Evolutionary conservation across 148 eudicot species (phyloP).

Genomic region (Rhododendron simsii): DNA sequence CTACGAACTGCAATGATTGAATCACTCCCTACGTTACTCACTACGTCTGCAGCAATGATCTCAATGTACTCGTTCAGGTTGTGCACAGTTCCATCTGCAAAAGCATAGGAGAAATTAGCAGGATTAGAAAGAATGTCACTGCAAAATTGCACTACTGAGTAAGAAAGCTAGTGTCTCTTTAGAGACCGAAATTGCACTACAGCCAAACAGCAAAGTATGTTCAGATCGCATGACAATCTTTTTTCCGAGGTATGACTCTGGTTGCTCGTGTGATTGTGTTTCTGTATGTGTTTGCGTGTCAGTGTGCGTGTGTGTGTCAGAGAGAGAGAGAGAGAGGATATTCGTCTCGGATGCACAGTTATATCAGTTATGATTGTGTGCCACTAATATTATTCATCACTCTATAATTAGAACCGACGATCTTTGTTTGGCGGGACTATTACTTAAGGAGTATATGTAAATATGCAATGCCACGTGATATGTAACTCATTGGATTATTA

Average conservation of each 20-base stretch:
- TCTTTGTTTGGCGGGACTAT: too few species aligned
- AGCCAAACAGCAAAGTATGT: background rate
- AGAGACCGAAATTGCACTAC: background rate
- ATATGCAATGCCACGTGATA: background rate
- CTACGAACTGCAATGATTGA: constrained; percentile 24
- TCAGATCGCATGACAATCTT: background rate
- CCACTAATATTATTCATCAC: too few species aligned
- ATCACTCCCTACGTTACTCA: constrained; percentile 27
- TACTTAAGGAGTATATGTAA: too few species aligned
- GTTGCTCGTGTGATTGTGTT: background rate
- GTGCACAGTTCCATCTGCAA: constrained; percentile 74
- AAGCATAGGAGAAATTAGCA: background rate
- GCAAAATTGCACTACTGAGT: background rate
- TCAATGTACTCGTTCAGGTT: constrained; percentile 85
- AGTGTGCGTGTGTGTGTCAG: background rate
- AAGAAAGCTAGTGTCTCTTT: background rate
- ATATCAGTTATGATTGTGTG: background rate
- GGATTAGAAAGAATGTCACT: background rate
- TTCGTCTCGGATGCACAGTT: background rate
- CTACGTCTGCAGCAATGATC: constrained; percentile 43
- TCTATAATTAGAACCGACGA: background rate
- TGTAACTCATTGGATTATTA: background rate
- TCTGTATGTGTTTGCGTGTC: background rate
- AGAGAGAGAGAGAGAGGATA: background rate
- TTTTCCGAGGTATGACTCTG: background rate